These are phyloP conservation scores for Colletotrichum lindemuthianum DNA, from an alignment of 2,329 filamentous ascomycete species.

Conservation along the genomic window DNA sequence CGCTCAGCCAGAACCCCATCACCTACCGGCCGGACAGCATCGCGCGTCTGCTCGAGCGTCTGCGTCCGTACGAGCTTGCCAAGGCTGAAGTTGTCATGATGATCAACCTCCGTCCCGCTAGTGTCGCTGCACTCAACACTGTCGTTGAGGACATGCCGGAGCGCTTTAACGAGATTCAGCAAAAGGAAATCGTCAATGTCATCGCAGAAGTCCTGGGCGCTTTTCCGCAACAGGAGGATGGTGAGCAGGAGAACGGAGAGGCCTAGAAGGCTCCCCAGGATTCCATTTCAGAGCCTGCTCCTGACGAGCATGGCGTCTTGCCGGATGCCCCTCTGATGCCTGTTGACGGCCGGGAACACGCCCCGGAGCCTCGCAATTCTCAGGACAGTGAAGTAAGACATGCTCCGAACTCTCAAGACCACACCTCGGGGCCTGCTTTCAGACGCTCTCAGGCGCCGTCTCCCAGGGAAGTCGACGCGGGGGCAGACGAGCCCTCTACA, in stretches of 20 bases:
- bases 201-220: conserved; percentile 68
- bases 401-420: too few relatives aligned
- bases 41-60: conserved; percentile 60
- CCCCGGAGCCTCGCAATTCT: too few relatives aligned
- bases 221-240: conserved; percentile 49
- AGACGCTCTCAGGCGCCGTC: neutral
- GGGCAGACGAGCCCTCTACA: conserved; percentile 49
- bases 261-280: conserved; percentile 29
- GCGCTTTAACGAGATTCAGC: conserved; percentile 68
- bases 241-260: conserved; percentile 52
- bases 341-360: neutral
- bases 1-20: conserved; percentile 63
- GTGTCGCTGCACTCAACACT: conserved; percentile 66
- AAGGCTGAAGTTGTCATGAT: conserved; percentile 77
- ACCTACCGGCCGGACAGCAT: conserved; percentile 65
- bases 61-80: conserved; percentile 68
- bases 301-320: neutral
- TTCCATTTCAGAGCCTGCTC: conserved; percentile 1
- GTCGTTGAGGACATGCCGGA: conserved; percentile 73
- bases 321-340: neutral
- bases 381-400: too few relatives aligned
- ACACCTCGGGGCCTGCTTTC: too few relatives aligned
- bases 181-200: conserved; percentile 65
- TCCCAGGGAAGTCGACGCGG: neutral
- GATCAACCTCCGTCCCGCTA: conserved; percentile 71